phyloP scores from a whole-genome alignment of 306 rosid genomes.

The Acmispon strigosus region DNA sequence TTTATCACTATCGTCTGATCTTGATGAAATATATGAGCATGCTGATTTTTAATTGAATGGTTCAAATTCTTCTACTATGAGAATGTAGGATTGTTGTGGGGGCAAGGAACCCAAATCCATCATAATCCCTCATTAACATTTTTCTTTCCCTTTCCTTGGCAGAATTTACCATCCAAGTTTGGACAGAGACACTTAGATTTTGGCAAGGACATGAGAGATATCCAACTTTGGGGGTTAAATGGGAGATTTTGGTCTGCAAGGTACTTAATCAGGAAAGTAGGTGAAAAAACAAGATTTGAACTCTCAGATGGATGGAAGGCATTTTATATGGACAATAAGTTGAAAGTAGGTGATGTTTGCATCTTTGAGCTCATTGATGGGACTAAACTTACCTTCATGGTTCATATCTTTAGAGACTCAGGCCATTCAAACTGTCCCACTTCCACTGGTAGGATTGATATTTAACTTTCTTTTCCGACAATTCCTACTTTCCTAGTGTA shows the following conservation, averaged over 20 bases:
- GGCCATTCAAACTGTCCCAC: not conserved
- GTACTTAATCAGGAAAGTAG: not conserved
- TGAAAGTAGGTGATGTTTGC: slow-evolving; percentile 17
- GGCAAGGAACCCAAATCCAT: too few species aligned
- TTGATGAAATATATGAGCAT: too few species aligned
- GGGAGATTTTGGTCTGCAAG: slow-evolving; percentile 2
- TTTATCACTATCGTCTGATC: too few species aligned
- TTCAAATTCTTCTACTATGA: too few species aligned
- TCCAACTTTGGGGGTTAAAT: not conserved
- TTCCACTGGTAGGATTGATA: not conserved
- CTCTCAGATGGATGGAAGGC: slow-evolving; percentile 26
- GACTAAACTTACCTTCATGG: not conserved
- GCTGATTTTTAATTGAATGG: too few species aligned
- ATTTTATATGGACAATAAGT: slow-evolving; percentile 18
- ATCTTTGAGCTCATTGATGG: slow-evolving; percentile 11
- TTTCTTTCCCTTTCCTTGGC: not conserved
- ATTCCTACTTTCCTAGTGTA: not conserved
- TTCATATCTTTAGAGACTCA: not conserved
- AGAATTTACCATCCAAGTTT: not conserved
- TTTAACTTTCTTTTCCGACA: not conserved
- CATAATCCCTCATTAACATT: not conserved
- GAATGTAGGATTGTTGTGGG: too few species aligned
- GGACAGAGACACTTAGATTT: not conserved
- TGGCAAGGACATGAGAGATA: not conserved
- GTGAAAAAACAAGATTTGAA: not conserved